phyloP scores from a whole-genome alignment of 768 basidiomycete genomes.

The Neoboletus magnificus region DNA sequence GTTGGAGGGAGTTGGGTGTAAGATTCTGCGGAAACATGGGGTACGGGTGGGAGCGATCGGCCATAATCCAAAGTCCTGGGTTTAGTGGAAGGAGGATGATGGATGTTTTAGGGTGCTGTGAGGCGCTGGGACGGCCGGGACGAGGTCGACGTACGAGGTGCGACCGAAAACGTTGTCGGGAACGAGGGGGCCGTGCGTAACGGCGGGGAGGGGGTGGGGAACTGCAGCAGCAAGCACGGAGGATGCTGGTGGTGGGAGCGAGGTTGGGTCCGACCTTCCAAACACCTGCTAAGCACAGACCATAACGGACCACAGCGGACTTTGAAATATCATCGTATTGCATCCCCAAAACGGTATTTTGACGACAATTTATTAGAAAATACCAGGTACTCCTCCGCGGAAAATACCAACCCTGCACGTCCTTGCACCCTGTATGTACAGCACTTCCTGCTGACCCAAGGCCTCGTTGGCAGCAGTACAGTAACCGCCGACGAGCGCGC shows the following conservation, averaged over 20 bases:
- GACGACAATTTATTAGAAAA: slow-evolving; percentile 21
- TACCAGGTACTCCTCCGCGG: slow-evolving; percentile 8
- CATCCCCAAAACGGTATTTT: slow-evolving; percentile 13
- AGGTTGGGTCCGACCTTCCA: slow-evolving; percentile 47
- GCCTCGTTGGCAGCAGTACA: not conserved
- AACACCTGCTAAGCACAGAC: slow-evolving; percentile 39
- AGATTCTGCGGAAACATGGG: slow-evolving; percentile 51
- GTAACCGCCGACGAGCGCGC: not conserved
- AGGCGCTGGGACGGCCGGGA: slow-evolving; percentile 24
- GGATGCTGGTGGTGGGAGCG: slow-evolving; percentile 57
- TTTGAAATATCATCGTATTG: slow-evolving; percentile 28
- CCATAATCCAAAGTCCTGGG: slow-evolving; percentile 46
- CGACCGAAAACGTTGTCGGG: slow-evolving; percentile 25
- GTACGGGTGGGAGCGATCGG: slow-evolving; percentile 58
- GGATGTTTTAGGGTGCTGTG: slow-evolving; percentile 30
- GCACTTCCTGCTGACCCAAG: not conserved
- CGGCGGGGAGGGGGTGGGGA: slow-evolving; percentile 44
- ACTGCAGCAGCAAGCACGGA: slow-evolving; percentile 29
- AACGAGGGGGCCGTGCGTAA: slow-evolving; percentile 40
- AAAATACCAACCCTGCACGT: not conserved
- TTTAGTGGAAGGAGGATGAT: slow-evolving; percentile 26
- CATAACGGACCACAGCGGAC: slow-evolving; percentile 34
- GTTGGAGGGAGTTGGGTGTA: slow-evolving; percentile 40
- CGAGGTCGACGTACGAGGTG: slow-evolving; percentile 18
- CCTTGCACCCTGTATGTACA: not conserved